Conservation (phyloP, 768 basidiomycete species). For the Daedaleopsis nitida region DNA sequence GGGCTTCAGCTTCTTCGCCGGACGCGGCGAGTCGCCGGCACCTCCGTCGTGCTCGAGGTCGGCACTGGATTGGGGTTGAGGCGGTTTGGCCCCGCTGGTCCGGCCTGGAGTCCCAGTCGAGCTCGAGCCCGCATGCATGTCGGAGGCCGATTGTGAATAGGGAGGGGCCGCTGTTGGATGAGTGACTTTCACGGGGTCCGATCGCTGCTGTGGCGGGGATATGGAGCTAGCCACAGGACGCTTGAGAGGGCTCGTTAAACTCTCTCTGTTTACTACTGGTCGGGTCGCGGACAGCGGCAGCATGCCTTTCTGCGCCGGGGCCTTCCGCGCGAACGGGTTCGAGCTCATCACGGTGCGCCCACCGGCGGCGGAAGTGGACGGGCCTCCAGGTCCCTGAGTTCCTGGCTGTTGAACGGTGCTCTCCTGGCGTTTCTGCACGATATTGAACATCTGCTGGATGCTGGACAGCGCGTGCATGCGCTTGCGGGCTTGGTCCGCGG, state of each 20-base stretch:
- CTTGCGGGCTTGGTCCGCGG: slow-evolving; percentile 10
- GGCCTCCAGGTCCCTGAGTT: not conserved
- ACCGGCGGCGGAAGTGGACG: not conserved
- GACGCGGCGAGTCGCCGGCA: not conserved
- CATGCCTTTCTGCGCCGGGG: not conserved
- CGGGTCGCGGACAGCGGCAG: not conserved
- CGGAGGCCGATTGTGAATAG: too few relatives aligned
- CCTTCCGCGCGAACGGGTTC: slow-evolving; percentile 9
- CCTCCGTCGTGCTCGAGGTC: not conserved
- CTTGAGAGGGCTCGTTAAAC: too few relatives aligned
- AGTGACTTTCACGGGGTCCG: too few relatives aligned
- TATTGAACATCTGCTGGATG: slow-evolving; percentile 12
- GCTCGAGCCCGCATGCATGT: not conserved
- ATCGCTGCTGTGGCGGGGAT: too few relatives aligned
- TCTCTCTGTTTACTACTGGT: not conserved
- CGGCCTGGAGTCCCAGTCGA: not conserved
- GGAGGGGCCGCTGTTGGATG: too few relatives aligned
- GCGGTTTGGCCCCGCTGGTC: not conserved
- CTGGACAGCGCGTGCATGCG: slow-evolving; percentile 14
- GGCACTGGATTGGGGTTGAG: not conserved
- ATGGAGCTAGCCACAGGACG: not conserved
- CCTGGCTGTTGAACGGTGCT: not conserved
- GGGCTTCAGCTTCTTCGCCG: slow-evolving; percentile 18
- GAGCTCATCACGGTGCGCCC: not conserved
- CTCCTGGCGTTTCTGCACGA: slow-evolving; percentile 7